Evolutionary conservation across 2,329 filamentous ascomycete species (phyloP).

Genomic region (Laburnicola sp.): DNA sequence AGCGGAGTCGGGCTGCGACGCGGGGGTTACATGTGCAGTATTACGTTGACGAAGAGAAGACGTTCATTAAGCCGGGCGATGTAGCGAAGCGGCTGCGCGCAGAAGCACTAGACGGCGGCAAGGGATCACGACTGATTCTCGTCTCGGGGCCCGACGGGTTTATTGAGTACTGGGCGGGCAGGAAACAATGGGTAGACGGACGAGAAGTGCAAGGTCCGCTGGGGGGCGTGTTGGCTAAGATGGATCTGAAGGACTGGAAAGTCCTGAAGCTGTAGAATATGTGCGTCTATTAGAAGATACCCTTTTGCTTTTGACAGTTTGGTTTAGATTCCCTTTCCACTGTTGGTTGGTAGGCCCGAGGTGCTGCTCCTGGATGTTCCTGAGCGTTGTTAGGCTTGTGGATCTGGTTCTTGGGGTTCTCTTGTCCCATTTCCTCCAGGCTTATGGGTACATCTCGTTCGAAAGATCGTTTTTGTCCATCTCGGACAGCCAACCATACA

Average conservation of each 20-base stretch:
- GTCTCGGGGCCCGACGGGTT: slow-evolving; percentile 93
- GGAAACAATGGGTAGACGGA: slow-evolving; percentile 74
- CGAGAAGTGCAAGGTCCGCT: slow-evolving; percentile 74
- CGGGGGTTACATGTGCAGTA: slow-evolving; percentile 62
- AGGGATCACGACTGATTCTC: slow-evolving; percentile 69
- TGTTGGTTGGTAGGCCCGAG: too few species aligned
- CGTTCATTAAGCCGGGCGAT: slow-evolving; percentile 57
- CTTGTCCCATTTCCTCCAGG: too few species aligned
- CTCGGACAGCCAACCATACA: too few species aligned
- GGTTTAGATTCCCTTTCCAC: too few species aligned
- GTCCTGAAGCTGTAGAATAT: slow-evolving; percentile 59
- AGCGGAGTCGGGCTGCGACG: slow-evolving; percentile 23
- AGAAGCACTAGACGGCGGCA: slow-evolving; percentile 23
- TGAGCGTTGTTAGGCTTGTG: too few species aligned
- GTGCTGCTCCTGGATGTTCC: too few species aligned
- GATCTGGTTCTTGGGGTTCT: too few species aligned
- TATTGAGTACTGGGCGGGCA: slow-evolving; percentile 75
- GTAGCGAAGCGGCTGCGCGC: slow-evolving; percentile 35
- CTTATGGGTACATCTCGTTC: too few species aligned
- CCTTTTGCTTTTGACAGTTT: slow-evolving; percentile 1
- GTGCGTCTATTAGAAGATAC: slow-evolving; percentile 16
- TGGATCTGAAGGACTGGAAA: slow-evolving; percentile 62
- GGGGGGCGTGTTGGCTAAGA: slow-evolving; percentile 65
- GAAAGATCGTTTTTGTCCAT: too few species aligned
- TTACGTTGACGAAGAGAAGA: slow-evolving; percentile 79